Conservation (phyloP, 805 yeast species). For the Metschnikowia drakensbergensis region DNA sequence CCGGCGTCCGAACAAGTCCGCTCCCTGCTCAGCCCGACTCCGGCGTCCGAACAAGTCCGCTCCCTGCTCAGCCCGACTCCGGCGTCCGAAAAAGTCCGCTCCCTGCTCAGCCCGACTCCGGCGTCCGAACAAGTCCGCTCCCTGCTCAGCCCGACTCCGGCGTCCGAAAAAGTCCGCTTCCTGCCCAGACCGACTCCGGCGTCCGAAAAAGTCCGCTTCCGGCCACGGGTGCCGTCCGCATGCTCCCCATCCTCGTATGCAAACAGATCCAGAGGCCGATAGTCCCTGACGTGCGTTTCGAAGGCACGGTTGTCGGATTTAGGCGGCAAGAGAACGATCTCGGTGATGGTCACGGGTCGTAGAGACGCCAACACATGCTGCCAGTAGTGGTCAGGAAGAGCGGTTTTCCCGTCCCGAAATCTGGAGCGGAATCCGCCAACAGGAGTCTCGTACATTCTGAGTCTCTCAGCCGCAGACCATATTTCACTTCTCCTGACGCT, state of each 20-base stretch:
- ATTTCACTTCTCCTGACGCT: conserved; percentile 12
- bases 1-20: too few relatives aligned
- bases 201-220: too few relatives aligned
- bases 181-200: too few relatives aligned
- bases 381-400: conserved; percentile 12
- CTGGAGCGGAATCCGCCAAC: conserved; percentile 11
- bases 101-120: too few relatives aligned
- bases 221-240: too few relatives aligned
- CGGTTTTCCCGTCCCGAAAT: conserved; percentile 11
- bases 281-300: not conserved
- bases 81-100: too few relatives aligned
- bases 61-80: not conserved
- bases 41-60: too few relatives aligned
- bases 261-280: not conserved
- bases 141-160: too few relatives aligned
- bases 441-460: conserved; percentile 16
- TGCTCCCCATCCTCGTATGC: not conserved
- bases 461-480: conserved; percentile 8
- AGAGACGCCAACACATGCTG: conserved; percentile 2
- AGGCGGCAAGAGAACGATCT: not conserved
- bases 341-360: not conserved
- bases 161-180: too few relatives aligned
- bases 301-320: not conserved
- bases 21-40: too few relatives aligned
- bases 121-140: too few relatives aligned